phyloP scores from a whole-genome alignment of 2,329 filamentous ascomycete species.

The Trichoderma gracile region DNA sequence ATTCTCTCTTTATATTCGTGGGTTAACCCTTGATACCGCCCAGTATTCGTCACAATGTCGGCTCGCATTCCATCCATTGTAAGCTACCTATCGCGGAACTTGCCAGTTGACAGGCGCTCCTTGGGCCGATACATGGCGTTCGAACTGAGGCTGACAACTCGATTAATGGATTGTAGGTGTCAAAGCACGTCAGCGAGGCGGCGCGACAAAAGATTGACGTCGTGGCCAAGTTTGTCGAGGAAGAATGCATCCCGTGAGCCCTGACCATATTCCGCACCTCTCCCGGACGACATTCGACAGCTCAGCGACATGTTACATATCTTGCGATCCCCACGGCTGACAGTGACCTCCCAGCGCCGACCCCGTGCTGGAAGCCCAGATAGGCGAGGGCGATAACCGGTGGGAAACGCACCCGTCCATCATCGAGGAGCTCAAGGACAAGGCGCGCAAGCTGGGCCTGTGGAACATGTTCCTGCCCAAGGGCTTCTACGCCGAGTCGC shows the following conservation, averaged over 20 bases:
- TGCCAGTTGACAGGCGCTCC: neutral
- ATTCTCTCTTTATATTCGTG: neutral
- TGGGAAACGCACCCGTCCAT: slow-evolving; percentile 79
- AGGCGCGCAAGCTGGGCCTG: slow-evolving; percentile 78
- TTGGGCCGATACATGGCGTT: neutral
- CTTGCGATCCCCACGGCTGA: slow-evolving; percentile 24
- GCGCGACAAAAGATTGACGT: slow-evolving; percentile 82
- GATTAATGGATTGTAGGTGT: slow-evolving; percentile 40
- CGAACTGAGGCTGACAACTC: neutral
- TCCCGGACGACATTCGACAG: neutral
- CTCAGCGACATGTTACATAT: no score
- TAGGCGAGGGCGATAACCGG: slow-evolving; percentile 72
- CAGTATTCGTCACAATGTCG: slow-evolving; percentile 33
- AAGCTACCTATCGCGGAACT: slow-evolving; percentile 27
- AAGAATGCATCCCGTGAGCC: slow-evolving; percentile 80
- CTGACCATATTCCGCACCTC: neutral
- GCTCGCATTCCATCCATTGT: slow-evolving; percentile 40
- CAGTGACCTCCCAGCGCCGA: slow-evolving; percentile 60
- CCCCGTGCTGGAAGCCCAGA: slow-evolving; percentile 74
- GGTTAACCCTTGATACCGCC: neutral
- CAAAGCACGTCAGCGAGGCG: slow-evolving; percentile 71
- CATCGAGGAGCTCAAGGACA: slow-evolving; percentile 85
- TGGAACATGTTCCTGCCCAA: slow-evolving; percentile 99
- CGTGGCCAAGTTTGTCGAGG: slow-evolving; percentile 94
- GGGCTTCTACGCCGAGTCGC: slow-evolving; percentile 92